Conservation (phyloP, 2,329 filamentous ascomycete species). For the Penicillium sp. region DNA sequence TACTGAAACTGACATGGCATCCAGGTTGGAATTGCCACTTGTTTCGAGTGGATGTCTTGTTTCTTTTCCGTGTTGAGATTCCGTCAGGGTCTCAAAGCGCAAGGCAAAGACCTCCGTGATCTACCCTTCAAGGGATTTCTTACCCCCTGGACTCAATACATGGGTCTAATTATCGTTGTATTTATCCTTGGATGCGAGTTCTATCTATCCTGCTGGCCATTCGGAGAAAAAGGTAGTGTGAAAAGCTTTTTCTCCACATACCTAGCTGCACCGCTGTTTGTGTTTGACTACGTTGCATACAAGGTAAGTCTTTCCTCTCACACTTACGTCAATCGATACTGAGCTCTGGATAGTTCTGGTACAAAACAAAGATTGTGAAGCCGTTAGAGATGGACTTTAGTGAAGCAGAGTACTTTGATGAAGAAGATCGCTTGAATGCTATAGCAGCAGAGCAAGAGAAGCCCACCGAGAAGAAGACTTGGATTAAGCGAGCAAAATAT, state of each 20-base stretch:
- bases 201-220: constrained; percentile 32
- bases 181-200: constrained; percentile 35
- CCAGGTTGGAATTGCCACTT: constrained; percentile 30
- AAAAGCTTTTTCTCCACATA: constrained; percentile 35
- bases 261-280: constrained; percentile 31
- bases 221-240: constrained; percentile 29
- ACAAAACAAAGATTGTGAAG: constrained; percentile 24
- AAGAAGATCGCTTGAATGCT: constrained; percentile 20
- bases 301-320: constrained; percentile 13
- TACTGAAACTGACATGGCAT: background rate
- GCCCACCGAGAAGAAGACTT: constrained; percentile 1
- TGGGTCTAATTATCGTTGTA: constrained; percentile 24
- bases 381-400: constrained; percentile 24
- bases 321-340: background rate
- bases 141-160: constrained; percentile 27
- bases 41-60: constrained; percentile 29
- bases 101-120: constrained; percentile 22
- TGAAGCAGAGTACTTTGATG: constrained; percentile 23
- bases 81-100: constrained; percentile 26
- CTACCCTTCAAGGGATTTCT: constrained; percentile 28
- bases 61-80: constrained; percentile 31
- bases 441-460: constrained; percentile 3
- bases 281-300: constrained; percentile 29
- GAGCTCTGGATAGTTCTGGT: constrained; percentile 11
- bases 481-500: constrained; percentile 15